Base-by-base conservation (phyloP, 2,329 filamentous ascomycete species). In the Fusarium sublunatum region DNA sequence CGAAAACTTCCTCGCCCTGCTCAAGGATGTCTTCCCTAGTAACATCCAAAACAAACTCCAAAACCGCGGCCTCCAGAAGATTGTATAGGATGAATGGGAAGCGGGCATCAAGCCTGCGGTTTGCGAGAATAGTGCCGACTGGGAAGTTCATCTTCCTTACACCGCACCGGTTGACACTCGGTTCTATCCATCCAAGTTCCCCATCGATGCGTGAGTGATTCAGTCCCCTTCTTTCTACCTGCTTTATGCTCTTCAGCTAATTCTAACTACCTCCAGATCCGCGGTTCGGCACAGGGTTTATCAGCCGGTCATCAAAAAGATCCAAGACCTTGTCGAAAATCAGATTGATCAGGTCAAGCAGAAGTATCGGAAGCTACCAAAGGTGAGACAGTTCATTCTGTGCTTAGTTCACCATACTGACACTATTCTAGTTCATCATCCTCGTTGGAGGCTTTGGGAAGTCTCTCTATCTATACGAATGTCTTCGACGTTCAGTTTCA, bases 371-470 rank as follows among this genome's bases (percentile, higher is more conserved):
- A 68, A 65, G 1, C 2, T 40, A 2, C 75, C 75, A 3, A 76
- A 75, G 68, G 76, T 73, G 53, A 31, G 47, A 2, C 9, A 2
- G 2, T 10, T 2, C 9, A 24, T 19, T n/a, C 12, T 13, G 7
- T 10, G n/a, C 2, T 13, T 36, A 25, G 2, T 10, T 4, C 13
- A 2, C 11, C 28, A 7, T 22, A 6, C 31, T 29, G 38, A 45
- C 15, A 4, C 5, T 6, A 3, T 13, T 11, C 4, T 6, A 80
- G 79, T 76, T 72, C 25, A 26, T 80, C 3, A 70, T 81, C 6
- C 66, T 81, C 0, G 78, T 77, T 0, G 78, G 79, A 0, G 79
- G 79, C 0, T 77, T 81, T 25, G 78, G 78, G 0, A 65, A 73
- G 12, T 76, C 71, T 24, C 36, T 24, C 0, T 78, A 75, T 13